These are phyloP conservation scores for Cryptococcus neoformans DNA, from an alignment of 1,284 basidiomycete species.

Conservation along the genomic window DNA sequence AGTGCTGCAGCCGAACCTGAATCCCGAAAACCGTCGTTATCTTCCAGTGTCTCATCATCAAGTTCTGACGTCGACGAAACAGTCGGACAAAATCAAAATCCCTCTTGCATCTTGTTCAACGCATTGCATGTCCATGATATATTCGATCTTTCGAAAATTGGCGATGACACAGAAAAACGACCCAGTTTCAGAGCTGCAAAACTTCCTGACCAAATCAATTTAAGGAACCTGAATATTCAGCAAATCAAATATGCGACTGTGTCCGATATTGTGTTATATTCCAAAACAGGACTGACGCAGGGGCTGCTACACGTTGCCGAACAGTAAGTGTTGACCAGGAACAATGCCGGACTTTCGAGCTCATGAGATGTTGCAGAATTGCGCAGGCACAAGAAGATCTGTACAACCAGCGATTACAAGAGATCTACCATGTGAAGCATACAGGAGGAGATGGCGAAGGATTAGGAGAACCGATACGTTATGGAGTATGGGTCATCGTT, in stretches of 20 bases:
- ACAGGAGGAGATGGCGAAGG: slow-evolving; percentile 30
- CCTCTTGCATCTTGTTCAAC: slow-evolving; percentile 43
- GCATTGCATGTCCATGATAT: slow-evolving; percentile 44
- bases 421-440: slow-evolving; percentile 32
- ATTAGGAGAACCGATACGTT: slow-evolving; percentile 56
- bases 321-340: slow-evolving; percentile 24
- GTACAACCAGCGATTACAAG: slow-evolving; percentile 38
- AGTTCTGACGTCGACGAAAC: slow-evolving; percentile 12
- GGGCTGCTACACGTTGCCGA: slow-evolving; percentile 55
- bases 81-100: slow-evolving; percentile 25
- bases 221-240: slow-evolving; percentile 50
- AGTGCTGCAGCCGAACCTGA: background rate
- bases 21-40: background rate
- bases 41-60: background rate
- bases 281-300: slow-evolving; percentile 52
- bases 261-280: slow-evolving; percentile 85
- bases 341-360: background rate
- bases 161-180: background rate
- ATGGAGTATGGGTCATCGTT: slow-evolving; percentile 83
- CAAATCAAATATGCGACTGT: slow-evolving; percentile 78
- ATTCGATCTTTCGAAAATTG: slow-evolving; percentile 38
- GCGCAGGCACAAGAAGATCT: slow-evolving; percentile 45
- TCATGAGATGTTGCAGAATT: slow-evolving; percentile 21
- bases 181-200: slow-evolving; percentile 37
- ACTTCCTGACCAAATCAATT: slow-evolving; percentile 45